These are phyloP conservation scores for Podospora australis DNA, from an alignment of 495 filamentous ascomycete species.

Conservation along the genomic window DNA sequence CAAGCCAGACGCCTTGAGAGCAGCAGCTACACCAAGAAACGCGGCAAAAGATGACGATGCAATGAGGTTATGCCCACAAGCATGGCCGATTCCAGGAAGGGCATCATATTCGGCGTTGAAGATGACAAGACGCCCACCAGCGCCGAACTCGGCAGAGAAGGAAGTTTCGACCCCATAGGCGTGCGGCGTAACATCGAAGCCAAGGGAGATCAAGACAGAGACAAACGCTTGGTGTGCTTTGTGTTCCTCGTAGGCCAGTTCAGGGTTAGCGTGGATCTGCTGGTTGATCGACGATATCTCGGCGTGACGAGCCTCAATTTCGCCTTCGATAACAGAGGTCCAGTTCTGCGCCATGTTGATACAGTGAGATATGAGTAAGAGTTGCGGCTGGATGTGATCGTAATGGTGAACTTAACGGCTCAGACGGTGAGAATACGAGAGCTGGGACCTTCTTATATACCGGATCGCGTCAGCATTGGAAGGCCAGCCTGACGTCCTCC, in stretches of 20 bases:
- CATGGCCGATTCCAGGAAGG: conserved; percentile 38
- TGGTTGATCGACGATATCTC: conserved; percentile 19
- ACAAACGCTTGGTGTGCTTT: conserved; percentile 49
- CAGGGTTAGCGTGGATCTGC: conserved; percentile 47
- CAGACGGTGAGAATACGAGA: too few species aligned
- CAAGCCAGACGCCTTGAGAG: conserved; percentile 41
- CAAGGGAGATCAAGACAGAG: conserved; percentile 26
- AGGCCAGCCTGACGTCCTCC: too few species aligned
- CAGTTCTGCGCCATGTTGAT: conserved; percentile 2
- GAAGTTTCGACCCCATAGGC: conserved; percentile 48
- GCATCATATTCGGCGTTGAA: conserved; percentile 55
- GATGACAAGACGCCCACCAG: conserved; percentile 45
- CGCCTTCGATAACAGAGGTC: neutral
- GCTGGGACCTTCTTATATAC: too few species aligned
- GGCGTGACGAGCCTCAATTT: neutral
- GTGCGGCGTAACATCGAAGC: conserved; percentile 40
- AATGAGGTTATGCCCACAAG: conserved; percentile 63
- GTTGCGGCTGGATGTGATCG: too few species aligned
- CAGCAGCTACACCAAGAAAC: conserved; percentile 49
- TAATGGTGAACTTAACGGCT: too few species aligned
- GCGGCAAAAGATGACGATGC: conserved; percentile 53
- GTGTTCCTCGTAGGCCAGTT: conserved; percentile 49
- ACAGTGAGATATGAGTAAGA: too few species aligned
- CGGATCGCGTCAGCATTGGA: too few species aligned
- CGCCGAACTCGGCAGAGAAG: conserved; percentile 44